phyloP scores from a whole-genome alignment of 805 yeast species.

The Yarrowia deformans region DNA sequence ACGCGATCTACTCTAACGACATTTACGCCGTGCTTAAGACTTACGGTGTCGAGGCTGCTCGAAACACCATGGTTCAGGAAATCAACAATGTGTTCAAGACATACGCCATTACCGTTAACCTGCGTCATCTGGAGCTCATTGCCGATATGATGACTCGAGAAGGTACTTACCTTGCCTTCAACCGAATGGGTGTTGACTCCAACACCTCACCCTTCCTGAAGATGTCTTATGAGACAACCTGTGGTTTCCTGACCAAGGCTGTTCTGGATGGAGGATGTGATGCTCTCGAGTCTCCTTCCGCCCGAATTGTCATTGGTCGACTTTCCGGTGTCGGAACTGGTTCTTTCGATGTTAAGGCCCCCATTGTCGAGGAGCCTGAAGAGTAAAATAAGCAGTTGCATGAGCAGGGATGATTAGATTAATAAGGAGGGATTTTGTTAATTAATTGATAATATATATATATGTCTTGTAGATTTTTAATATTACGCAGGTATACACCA shows the following conservation, averaged over 20 bases:
- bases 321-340: conserved; percentile 95
- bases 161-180: conserved; percentile 95
- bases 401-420: conserved; percentile 16
- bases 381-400: conserved; percentile 15
- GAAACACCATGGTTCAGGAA: conserved; percentile 96
- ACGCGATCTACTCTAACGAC: conserved; percentile 90
- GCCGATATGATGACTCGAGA: conserved; percentile 99
- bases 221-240: conserved; percentile 98
- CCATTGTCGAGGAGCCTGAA: conserved; percentile 38
- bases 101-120: conserved; percentile 91
- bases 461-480: too few relatives aligned
- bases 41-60: conserved; percentile 98
- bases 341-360: conserved; percentile 73
- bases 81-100: conserved; percentile 94
- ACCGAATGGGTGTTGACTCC: conserved; percentile 97
- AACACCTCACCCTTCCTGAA: conserved; percentile 96
- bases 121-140: conserved; percentile 93
- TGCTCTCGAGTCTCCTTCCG: conserved; percentile 87
- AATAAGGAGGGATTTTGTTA: conserved; percentile 5
- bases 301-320: conserved; percentile 91
- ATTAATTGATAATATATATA: conserved; percentile 19
- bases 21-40: conserved; percentile 86
- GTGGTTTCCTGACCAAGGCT: conserved; percentile 95
- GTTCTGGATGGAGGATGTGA: conserved; percentile 92
- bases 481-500: too few relatives aligned